Base-by-base conservation (phyloP, 768 basidiomycete species). In the Termitomyces sp. region DNA sequence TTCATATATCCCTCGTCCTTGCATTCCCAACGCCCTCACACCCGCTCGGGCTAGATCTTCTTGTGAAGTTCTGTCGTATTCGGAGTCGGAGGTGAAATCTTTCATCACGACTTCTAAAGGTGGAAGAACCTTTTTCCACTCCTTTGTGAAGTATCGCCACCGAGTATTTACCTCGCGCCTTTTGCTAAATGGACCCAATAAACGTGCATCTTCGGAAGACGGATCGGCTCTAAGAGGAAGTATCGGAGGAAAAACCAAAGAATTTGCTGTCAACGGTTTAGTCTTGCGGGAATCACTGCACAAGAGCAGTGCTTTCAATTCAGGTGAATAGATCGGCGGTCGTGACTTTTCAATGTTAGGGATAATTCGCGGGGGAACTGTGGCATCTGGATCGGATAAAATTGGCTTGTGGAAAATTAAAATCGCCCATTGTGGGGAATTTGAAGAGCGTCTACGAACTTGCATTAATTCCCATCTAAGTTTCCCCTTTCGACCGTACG, bases 401-500 rank as follows among this genome's bases (percentile, higher is more conserved):
- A 90, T 69, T 40, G 86, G 84, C 90, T 92, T 20, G 13, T 9
- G 39, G 9, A 40, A 60, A 44, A 28, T 53, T 33, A 24, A 52
- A 59, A 20, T 52, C 38, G 32, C 46, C 36, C 44, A 49, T 33
- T 12, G 39, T 24, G 28, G 33, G 38, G 22, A 39, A 51, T 16
- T 7, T 51, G 8, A 18, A 49, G 50, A 22, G 49, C 32, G 42
- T 18, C n/a, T 55, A 66, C 77, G 63, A 65, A 91, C 91, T 76
- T 87, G 71, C 72, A 92, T 75, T 46, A 92, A 71, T 66, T 92
- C 89, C 74, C 83, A 81, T 66, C 79, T 84, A 16, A 94, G 72
- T 68, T 82, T 88, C 24, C 91, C 91, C 65, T 83, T 84, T 61
- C 91, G 79, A 35, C 91, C 91, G 72, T 92, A 94, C 32, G 91